These are phyloP conservation scores for Hydrangea macrophylla DNA, from an alignment of 148 eudicot species.

Conservation along the genomic window DNA sequence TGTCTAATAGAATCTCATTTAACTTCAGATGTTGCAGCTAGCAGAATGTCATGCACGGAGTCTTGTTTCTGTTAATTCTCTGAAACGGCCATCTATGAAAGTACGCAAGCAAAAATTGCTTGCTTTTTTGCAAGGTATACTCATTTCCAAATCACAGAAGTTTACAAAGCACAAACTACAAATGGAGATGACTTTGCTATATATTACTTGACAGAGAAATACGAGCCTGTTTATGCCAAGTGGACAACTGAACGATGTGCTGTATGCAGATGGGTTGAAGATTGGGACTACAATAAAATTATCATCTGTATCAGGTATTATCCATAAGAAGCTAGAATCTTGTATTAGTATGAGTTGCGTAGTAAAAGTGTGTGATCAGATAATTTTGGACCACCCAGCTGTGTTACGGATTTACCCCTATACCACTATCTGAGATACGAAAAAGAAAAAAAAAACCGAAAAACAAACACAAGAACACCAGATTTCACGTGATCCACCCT, in stretches of 20 bases:
- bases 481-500: too few relatives aligned
- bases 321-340: not conserved
- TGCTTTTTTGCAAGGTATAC: too few relatives aligned
- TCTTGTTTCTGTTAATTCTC: too few relatives aligned
- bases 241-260: conserved; percentile 99
- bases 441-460: too few relatives aligned
- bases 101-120: too few relatives aligned
- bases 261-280: conserved; percentile 99
- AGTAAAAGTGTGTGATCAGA: not conserved
- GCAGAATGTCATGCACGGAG: too few relatives aligned
- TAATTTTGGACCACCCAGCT: not conserved
- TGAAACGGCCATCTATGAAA: too few relatives aligned
- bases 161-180: not conserved
- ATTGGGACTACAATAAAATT: conserved; percentile 98
- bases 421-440: too few relatives aligned
- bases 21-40: too few relatives aligned
- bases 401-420: too few relatives aligned
- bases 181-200: conserved; percentile 8
- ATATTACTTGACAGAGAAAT: conserved; percentile 58
- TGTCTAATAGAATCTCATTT: conserved; percentile 23
- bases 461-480: too few relatives aligned
- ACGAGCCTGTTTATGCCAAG: conserved; percentile 84
- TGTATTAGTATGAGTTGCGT: not conserved
- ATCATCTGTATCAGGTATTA: conserved; percentile 88
- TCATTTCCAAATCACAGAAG: not conserved